Base-by-base conservation (phyloP, 179 eudicot genomes). In the Camellia oleifera region DNA sequence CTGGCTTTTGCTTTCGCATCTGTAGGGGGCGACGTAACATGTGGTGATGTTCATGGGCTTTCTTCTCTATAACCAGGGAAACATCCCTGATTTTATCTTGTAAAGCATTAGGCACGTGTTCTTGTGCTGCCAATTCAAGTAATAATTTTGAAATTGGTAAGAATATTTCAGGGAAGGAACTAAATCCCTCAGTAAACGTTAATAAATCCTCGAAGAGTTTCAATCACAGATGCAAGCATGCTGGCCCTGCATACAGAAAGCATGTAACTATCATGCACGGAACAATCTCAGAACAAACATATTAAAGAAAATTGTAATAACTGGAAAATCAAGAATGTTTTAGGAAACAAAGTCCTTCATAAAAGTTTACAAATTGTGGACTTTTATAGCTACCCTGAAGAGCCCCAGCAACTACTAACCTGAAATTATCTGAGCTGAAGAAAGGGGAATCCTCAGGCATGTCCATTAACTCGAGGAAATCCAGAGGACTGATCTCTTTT, bases 101-200 rank as follows among this genome's bases (percentile, higher is more conserved):
- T 84, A 96, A 81, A 76, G 83, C 84, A 80, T 60, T 84, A 2
- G 92, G 92, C 82, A 92, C 78, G 78, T 83, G 85, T 80, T 81
- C 73, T 88, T 94, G 89, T 66, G 84, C 83, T 0, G 87, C 88
- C 83, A 94, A 81, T 77, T 88, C 86, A 74, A 12, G 61, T 65
- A 89, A 75, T 79, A 91, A 65, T 61, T 83, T 83, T 61, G 88
- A 85, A 66, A 88, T 78, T 15, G 97, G 95, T 79, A 72, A 71
- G 79, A 94, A 92, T 74, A 89, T 82, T 74, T 94, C 97, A 4
- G 98, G 97, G 77, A 96, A 94, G 68, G 97, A 91, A 56, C 80
- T 87, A 32, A 96, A 87, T 57, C 90, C 93, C 74, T 84, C 90
- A 60, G n/a, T 86, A 88, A 17, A 89, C 66, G 20, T 67, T 72